Percentiles rank a stretch among this genome's conserved stretches.
phyloP scores from a whole-genome alignment of 1,284 basidiomycete species.

The Ustilago shanxiensis region DNA sequence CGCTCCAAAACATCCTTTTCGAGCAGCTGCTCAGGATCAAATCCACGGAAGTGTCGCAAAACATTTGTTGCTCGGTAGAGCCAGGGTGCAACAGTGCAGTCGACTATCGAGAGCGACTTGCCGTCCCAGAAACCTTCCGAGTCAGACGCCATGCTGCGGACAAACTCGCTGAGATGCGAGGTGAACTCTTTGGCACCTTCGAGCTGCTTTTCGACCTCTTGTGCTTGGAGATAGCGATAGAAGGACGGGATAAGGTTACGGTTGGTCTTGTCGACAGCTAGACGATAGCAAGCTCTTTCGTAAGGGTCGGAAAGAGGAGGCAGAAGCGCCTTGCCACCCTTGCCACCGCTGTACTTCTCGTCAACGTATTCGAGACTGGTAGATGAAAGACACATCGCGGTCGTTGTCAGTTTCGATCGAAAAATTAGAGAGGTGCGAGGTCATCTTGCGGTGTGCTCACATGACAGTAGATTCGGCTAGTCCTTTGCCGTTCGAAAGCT shows the following conservation, averaged over 20 bases:
- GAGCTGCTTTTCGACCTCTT: constrained; percentile 76
- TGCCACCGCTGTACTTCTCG: constrained; percentile 75
- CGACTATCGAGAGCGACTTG: constrained; percentile 77
- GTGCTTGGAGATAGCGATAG: constrained; percentile 83
- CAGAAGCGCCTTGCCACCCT: constrained; percentile 71
- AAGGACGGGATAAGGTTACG: constrained; percentile 79
- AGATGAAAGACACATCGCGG: not conserved
- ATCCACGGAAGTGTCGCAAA: constrained; percentile 79
- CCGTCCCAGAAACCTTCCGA: constrained; percentile 74
- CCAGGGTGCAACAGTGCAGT: constrained; percentile 83
- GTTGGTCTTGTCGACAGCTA: constrained; percentile 79
- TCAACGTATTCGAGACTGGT: constrained; percentile 79
- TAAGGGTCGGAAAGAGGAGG: constrained; percentile 77
- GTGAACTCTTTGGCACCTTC: constrained; percentile 76
- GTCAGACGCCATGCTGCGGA: constrained; percentile 72
- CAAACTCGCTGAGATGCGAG: constrained; percentile 75
- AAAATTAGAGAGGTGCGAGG: not conserved
- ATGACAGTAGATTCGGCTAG: constrained; percentile 61
- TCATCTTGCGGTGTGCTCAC: constrained; percentile 16
- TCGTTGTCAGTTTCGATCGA: not conserved
- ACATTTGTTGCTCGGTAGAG: constrained; percentile 78
- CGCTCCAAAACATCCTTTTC: constrained; percentile 74
- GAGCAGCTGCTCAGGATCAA: constrained; percentile 71
- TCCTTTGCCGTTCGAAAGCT: constrained; percentile 71
- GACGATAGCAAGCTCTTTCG: constrained; percentile 77